These are phyloP conservation scores for Boletus mariae DNA, from an alignment of 1,284 basidiomycete species.

Conservation along the genomic window DNA sequence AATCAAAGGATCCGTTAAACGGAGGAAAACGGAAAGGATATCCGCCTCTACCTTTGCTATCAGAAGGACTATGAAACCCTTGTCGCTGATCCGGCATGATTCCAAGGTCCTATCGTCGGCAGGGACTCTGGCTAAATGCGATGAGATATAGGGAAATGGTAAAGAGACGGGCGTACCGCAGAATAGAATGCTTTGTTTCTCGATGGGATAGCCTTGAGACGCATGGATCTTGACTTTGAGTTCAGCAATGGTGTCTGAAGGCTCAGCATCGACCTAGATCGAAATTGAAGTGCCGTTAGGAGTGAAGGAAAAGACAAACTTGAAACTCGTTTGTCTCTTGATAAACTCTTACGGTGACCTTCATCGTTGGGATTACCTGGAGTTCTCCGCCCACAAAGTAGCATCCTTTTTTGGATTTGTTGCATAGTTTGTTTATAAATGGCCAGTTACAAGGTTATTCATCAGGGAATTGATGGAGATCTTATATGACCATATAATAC, in stretches of 20 bases:
- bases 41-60: not conserved
- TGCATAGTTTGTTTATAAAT: too few relatives aligned
- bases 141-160: not conserved
- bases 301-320: not conserved
- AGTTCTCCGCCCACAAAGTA: too few relatives aligned
- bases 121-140: not conserved
- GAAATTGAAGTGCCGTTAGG: not conserved
- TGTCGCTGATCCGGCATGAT: constrained; percentile 3
- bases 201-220: not conserved
- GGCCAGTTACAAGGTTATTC: too few relatives aligned
- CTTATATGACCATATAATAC: too few relatives aligned
- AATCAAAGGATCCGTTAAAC: not conserved
- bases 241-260: constrained; percentile 1
- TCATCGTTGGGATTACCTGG: not conserved
- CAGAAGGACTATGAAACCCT: constrained; percentile 4
- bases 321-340: constrained; percentile 3
- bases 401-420: too few relatives aligned
- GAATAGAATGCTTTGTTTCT: constrained; percentile 6
- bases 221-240: constrained; percentile 6
- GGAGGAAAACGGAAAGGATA: too few relatives aligned
- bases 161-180: not conserved
- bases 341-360: not conserved
- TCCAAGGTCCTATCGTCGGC: constrained; percentile 1
- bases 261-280: constrained; percentile 2
- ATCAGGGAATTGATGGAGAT: too few relatives aligned